Conservation (phyloP, 2,329 filamentous ascomycete genomes). For the Sclerotinia spermophila region DNA sequence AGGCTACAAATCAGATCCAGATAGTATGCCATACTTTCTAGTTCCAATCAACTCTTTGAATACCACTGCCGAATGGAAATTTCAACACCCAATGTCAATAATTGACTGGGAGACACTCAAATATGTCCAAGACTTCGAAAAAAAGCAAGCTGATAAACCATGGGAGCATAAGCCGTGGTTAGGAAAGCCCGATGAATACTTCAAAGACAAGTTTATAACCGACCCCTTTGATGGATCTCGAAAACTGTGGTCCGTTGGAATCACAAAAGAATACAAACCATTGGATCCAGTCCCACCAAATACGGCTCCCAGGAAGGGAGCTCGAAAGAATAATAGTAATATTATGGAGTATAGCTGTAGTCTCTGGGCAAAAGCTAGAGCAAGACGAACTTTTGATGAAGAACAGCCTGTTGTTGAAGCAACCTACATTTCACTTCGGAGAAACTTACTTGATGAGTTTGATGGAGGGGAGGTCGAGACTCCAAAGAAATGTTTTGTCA, state of each 20-base stretch:
- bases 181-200: slow-evolving; percentile 45
- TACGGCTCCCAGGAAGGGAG: slow-evolving; percentile 46
- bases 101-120: slow-evolving; percentile 63
- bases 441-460: slow-evolving; percentile 75
- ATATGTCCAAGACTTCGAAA: slow-evolving; percentile 37
- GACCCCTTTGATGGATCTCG: slow-evolving; percentile 62
- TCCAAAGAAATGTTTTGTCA: slow-evolving; percentile 58
- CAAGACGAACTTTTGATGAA: slow-evolving; percentile 51
- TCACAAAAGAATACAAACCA: slow-evolving; percentile 57
- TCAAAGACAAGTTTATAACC: slow-evolving; percentile 50
- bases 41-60: slow-evolving; percentile 50
- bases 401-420: slow-evolving; percentile 81
- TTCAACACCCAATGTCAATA: background rate
- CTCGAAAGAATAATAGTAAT: slow-evolving; percentile 46
- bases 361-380: slow-evolving; percentile 60
- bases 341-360: slow-evolving; percentile 86
- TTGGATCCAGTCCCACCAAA: slow-evolving; percentile 61
- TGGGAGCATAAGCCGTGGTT: slow-evolving; percentile 34
- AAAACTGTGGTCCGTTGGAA: slow-evolving; percentile 53
- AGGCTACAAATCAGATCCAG: slow-evolving; percentile 59
- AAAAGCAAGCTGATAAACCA: slow-evolving; percentile 41
- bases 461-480: slow-evolving; percentile 47
- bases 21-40: slow-evolving; percentile 78
- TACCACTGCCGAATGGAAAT: background rate
- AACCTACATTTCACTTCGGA: slow-evolving; percentile 68